Evolutionary conservation across 805 yeast species (phyloP).

Genomic region (Wickerhamiella domercqiae): DNA sequence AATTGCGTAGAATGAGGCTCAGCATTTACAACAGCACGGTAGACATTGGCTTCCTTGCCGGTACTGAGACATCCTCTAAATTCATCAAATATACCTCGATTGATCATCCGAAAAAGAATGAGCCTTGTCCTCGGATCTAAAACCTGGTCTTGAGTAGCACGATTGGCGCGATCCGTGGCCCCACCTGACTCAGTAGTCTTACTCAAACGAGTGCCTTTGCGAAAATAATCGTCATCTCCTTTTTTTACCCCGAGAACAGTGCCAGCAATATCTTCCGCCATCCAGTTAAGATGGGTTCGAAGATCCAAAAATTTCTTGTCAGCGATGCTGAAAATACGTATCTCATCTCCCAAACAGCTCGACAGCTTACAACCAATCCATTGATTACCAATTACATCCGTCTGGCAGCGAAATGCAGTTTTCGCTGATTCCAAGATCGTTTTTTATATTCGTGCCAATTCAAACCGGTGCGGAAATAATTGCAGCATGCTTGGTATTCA

Average conservation of each 20-base stretch:
- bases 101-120: conserved; percentile 67
- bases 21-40: conserved; percentile 40
- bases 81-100: conserved; percentile 66
- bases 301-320: no score
- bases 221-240: conserved; percentile 15
- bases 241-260: conserved; percentile 14
- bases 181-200: conserved; percentile 14
- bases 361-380: no score
- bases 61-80: conserved; percentile 91
- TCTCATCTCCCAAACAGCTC: no score
- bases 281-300: not conserved
- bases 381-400: no score
- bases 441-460: conserved; percentile 59
- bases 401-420: not conserved
- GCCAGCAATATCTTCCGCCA: conserved; percentile 4
- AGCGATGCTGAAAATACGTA: no score
- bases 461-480: conserved; percentile 78
- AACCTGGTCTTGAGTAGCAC: conserved; percentile 96
- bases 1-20: conserved; percentile 15
- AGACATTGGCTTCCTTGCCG: conserved; percentile 98
- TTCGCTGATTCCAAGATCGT: conserved; percentile 29
- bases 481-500: conserved; percentile 58
- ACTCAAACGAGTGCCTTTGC: conserved; percentile 18
- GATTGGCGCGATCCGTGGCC: conserved; percentile 58
- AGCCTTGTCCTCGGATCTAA: conserved; percentile 85